Percentiles rank a stretch among this genome's conserved stretches.
phyloP scores from a whole-genome alignment of 2,329 filamentous ascomycete genomes.

The Cryoendolithus antarcticus region DNA sequence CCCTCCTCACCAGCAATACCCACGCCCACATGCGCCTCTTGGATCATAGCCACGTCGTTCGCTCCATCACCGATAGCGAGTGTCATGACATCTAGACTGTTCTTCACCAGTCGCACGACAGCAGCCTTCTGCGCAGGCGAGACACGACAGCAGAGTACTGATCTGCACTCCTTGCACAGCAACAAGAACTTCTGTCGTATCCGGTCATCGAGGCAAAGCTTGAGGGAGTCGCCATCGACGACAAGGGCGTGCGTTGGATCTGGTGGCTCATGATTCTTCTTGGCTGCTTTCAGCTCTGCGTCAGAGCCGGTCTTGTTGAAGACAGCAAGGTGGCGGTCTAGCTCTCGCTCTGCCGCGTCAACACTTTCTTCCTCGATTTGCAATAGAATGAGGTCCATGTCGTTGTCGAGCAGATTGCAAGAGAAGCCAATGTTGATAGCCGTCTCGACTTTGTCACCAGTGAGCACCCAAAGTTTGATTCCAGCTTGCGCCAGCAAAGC shows the following conservation, averaged over 20 bases:
- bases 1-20: slow-evolving; percentile 91
- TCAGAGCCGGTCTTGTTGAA: slow-evolving; percentile 78
- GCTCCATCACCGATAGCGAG: slow-evolving; percentile 86
- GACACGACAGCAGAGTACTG: slow-evolving; percentile 93
- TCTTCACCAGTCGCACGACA: slow-evolving; percentile 93
- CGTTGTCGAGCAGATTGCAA: slow-evolving; percentile 91
- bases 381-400: slow-evolving; percentile 91
- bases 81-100: slow-evolving; percentile 89
- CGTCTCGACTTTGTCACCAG: slow-evolving; percentile 96
- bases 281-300: slow-evolving; percentile 68
- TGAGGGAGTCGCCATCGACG: slow-evolving; percentile 87
- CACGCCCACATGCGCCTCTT: slow-evolving; percentile 92
- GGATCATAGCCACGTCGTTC: slow-evolving; percentile 96
- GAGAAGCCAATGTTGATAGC: slow-evolving; percentile 99
- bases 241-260: slow-evolving; percentile 81
- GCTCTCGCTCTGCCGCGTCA: slow-evolving; percentile 51
- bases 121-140: slow-evolving; percentile 93
- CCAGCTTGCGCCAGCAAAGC: slow-evolving; percentile 80
- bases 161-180: slow-evolving; percentile 92
- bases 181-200: slow-evolving; percentile 87
- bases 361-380: slow-evolving; percentile 67
- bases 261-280: slow-evolving; percentile 74
- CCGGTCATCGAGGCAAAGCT: slow-evolving; percentile 69
- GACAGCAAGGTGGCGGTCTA: slow-evolving; percentile 58
- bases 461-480: slow-evolving; percentile 97